A percentile compares a stretch with the other conserved stretches of the same genome.
These are phyloP conservation scores for Lumnitzera littorea DNA, from an alignment of 345 rosid genomes.

Conservation along the genomic window DNA sequence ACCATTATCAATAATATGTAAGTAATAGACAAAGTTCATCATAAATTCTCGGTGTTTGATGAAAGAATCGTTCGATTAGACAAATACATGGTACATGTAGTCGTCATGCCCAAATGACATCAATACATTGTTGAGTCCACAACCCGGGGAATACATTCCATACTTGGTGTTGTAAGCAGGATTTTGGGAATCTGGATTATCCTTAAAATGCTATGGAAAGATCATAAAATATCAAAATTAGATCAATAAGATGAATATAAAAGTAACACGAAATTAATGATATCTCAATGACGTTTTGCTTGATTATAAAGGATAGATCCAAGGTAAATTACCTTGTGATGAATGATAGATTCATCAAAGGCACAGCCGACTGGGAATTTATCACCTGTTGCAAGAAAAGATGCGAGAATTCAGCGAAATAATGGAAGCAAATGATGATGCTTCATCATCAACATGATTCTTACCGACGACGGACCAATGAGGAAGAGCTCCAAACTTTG, in stretches of 20 bases:
- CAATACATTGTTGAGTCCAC: constrained; percentile 47
- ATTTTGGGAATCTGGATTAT: constrained; percentile 42
- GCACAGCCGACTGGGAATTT: constrained; percentile 56
- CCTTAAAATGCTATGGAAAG: constrained; percentile 40
- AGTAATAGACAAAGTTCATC: background rate
- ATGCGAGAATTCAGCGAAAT: no score
- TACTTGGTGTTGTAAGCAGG: constrained; percentile 40
- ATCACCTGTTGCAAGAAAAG: constrained; percentile 15
- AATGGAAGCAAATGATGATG: no score
- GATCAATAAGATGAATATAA: background rate
- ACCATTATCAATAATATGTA: background rate
- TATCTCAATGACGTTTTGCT: no score
- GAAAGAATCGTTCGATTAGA: background rate
- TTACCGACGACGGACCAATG: constrained; percentile 46
- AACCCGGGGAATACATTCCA: constrained; percentile 43
- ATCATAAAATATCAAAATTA: background rate
- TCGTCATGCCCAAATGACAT: constrained; percentile 75
- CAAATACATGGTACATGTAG: constrained; percentile 51
- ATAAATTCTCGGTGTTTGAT: background rate
- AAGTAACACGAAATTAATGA: no score
- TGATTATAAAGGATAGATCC: no score
- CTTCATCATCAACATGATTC: background rate
- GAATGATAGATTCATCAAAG: constrained; percentile 32
- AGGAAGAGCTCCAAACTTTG: constrained; percentile 33
- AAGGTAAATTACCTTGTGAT: constrained; percentile 25